Percentiles rank a stretch among this genome's conserved stretches.
Evolutionary conservation across 2,329 filamentous ascomycete species (phyloP).

Genomic region (Colletotrichum sansevieriae): DNA sequence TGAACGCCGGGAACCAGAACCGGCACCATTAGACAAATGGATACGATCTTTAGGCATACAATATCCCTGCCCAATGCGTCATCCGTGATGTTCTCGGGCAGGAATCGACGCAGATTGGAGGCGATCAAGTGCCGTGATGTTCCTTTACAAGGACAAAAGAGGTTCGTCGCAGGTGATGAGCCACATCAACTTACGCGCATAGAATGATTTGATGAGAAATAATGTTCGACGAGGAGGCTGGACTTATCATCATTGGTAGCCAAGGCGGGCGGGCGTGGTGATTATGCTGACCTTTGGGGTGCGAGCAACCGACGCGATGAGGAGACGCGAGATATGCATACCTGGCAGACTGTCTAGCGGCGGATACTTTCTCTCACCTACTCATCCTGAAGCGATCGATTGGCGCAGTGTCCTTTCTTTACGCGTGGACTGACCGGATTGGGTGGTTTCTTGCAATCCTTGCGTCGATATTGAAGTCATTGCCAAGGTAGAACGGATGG

Average conservation of each 20-base stretch:
- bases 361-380: no score
- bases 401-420: no score
- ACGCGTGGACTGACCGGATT: no score
- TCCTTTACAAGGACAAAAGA: not conserved
- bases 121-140: not conserved
- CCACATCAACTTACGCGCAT: not conserved
- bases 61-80: not conserved
- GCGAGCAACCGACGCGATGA: constrained; percentile 10
- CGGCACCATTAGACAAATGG: constrained; percentile 28
- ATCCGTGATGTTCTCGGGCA: not conserved
- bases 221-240: not conserved
- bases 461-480: no score
- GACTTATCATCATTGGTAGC: constrained; percentile 13
- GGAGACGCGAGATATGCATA: not conserved
- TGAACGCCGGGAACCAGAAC: constrained; percentile 21
- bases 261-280: constrained; percentile 15
- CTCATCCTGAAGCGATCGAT: no score
- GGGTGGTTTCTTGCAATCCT: no score
- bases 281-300: not conserved
- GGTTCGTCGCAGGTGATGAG: not conserved
- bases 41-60: constrained; percentile 18
- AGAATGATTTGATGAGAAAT: not conserved
- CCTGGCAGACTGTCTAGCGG: no score
- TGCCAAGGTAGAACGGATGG: no score
- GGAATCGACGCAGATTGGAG: not conserved